Base-by-base conservation (phyloP, 2,329 filamentous ascomycete species). In the Stemphylium beticola region DNA sequence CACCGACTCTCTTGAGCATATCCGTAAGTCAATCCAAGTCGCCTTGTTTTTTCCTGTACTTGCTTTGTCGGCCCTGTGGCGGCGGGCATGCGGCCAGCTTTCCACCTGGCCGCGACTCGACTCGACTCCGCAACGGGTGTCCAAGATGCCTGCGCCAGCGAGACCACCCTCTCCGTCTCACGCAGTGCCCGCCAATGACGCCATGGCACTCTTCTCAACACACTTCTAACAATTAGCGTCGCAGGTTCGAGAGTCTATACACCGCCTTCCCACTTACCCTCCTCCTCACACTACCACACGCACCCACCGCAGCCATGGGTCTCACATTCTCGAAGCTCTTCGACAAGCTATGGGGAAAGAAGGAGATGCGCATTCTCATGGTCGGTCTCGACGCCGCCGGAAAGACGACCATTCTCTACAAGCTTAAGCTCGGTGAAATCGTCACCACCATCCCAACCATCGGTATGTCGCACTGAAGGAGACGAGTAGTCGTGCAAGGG, bases 351-450 rank as follows among this genome's bases (percentile, higher is more conserved):
- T 98, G 96, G 83, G 93, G 93, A 80, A 96, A 93, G 67, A 96
- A 96, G 84, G 93, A 98, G 82, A 97, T 98, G 92, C 90, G 93
- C 73, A 88, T 99, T 76, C 83, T 98, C 75, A 99, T 99, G 95
- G 85, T 99, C 69, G 95, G 95, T 70, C 87, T 98, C 70, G 95
- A 99, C 80, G 95, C 95, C 65, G 95, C 95, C 66, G 95, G 95
- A 83, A 99, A 99, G 85, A 99, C 95, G 42, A 74, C 95, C 52
- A 98, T 98, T 73, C 88, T 99, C 60, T 99, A 98, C 86, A 98
- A 97, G 84, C 85, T 99, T 74, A 98, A 98, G 86, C 87, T 98
- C 57, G 93, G 93, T 79, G 92, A 98, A 83, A 93, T 96, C 75
- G 93, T 98, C 71, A 98, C 95, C 59, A 98, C 95, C 47, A 98